Evolutionary conservation across 2,329 filamentous ascomycete species (phyloP).

Genomic region (Leptographium galeiforme): DNA sequence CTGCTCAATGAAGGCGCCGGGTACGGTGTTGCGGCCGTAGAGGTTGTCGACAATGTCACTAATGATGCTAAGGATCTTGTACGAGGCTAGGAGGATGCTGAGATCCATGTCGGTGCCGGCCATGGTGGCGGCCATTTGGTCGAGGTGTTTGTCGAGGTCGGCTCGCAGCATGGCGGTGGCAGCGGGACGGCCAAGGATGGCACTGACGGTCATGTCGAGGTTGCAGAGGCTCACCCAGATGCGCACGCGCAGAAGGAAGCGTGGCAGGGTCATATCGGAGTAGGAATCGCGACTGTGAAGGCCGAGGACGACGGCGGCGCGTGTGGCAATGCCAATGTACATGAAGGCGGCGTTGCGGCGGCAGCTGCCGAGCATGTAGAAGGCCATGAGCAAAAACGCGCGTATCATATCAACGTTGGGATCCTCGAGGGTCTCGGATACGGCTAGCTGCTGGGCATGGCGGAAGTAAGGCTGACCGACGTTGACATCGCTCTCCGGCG

Average conservation of each 20-base stretch:
- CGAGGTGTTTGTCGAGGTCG: slow-evolving; percentile 10
- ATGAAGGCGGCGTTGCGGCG: slow-evolving; percentile 47
- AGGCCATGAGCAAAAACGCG: slow-evolving; percentile 41
- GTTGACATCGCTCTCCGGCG: background rate
- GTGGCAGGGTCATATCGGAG: slow-evolving; percentile 1
- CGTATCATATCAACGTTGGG: slow-evolving; percentile 39
- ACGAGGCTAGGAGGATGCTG: slow-evolving; percentile 25
- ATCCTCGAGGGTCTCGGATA: slow-evolving; percentile 32
- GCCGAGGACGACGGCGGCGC: slow-evolving; percentile 42
- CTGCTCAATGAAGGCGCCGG: slow-evolving; percentile 3
- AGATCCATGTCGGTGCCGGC: background rate
- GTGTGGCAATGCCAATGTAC: slow-evolving; percentile 45
- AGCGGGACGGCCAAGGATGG: slow-evolving; percentile 32
- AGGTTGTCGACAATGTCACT: slow-evolving; percentile 28
- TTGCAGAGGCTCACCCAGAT: slow-evolving; percentile 33
- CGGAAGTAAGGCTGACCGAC: slow-evolving; percentile 1
- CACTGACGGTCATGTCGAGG: slow-evolving; percentile 32
- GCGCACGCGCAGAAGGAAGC: slow-evolving; percentile 16
- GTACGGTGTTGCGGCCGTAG: slow-evolving; percentile 14
- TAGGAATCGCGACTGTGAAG: slow-evolving; percentile 26
- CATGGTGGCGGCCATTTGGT: background rate
- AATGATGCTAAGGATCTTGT: slow-evolving; percentile 27
- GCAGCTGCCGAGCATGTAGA: slow-evolving; percentile 46
- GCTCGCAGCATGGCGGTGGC: slow-evolving; percentile 18
- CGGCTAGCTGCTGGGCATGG: slow-evolving; percentile 5